A percentile compares a stretch with the other conserved stretches of the same genome.
Evolutionary conservation across 306 rosid species (phyloP).

Genomic region (Trifolium subterraneum): DNA sequence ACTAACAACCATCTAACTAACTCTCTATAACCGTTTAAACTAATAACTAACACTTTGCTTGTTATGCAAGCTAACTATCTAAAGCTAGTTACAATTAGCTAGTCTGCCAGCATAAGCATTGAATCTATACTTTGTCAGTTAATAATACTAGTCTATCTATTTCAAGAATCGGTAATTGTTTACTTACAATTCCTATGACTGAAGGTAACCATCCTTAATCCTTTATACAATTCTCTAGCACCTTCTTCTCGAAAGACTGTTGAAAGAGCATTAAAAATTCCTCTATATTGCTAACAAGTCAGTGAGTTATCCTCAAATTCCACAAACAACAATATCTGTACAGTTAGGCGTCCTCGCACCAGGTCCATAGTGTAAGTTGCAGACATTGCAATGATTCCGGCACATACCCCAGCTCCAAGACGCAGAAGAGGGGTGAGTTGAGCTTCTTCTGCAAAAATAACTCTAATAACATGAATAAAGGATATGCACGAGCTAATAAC

Average conservation of each 20-base stretch:
- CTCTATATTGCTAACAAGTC: constrained; percentile 51
- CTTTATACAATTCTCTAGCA: constrained; percentile 63
- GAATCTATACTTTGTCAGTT: too few relatives aligned
- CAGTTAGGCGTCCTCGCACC: constrained; percentile 73
- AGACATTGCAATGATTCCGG: constrained; percentile 80
- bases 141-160: neutral
- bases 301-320: constrained; percentile 4
- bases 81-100: too few relatives aligned
- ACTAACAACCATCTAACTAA: too few relatives aligned
- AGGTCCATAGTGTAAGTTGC: constrained; percentile 78
- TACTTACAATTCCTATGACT: constrained; percentile 75
- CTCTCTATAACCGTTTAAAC: too few relatives aligned
- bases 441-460: constrained; percentile 57
- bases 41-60: too few relatives aligned
- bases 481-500: neutral
- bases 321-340: constrained; percentile 54
- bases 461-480: neutral
- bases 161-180: neutral
- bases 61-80: too few relatives aligned
- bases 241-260: constrained; percentile 76
- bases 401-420: constrained; percentile 83
- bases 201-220: constrained; percentile 84
- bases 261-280: constrained; percentile 69
- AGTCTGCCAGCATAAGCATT: too few relatives aligned
- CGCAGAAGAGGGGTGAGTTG: constrained; percentile 71